Evolutionary conservation across 2,329 filamentous ascomycete species (phyloP), one percentile per base, ranked within the genome.

Genomic region (Didymella exigua): DNA sequence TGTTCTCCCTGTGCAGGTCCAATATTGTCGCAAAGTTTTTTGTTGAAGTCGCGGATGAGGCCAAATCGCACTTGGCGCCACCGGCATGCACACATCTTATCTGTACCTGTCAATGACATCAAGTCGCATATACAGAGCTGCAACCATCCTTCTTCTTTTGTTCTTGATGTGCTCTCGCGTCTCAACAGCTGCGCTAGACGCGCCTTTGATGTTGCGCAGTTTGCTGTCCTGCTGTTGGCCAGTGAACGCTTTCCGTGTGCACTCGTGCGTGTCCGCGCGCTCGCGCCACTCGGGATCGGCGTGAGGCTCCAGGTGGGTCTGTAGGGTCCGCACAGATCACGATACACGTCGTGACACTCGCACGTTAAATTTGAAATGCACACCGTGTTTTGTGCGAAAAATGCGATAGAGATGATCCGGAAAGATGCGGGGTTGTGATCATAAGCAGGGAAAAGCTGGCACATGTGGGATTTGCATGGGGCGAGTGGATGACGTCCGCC

Each of bases 231-330:
- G 13, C 13, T 33, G 29, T 41, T 41, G 40, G 34, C 46, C 18
- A 41, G 46, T 49, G 36, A 30, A 38, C 45, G 41, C 14, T 13
- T 33, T 14, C 44, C 9, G 30, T 40, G 26, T 36, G 29, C 40
- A 49, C 31, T 33, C 31, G 37, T 44, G 31, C 31, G 23, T 46
- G 40, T 29, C 45, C 29, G 46, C 36, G 36, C 26, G 31, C 40
- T 49, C 46, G 46, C 52, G 52, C 52, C 52, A 55, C 52, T 21
- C 34, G 16, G 40, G 52, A 55, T 55, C 52, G 52, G 40, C 52
- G 19, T 55, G 52, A 55, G 52, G 52, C 52, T 49, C 46, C 46
- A 36, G 52, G 52, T 55, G 52, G 52, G 46, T 45, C 52, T 21
- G 27, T 26, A 18, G 50, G 44, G 38, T 18, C 27, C 26, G 46